Percentiles rank a stretch among this genome's conserved stretches.
These are phyloP conservation scores for Fusarium lateritium DNA, from an alignment of 2,329 filamentous ascomycete genomes.

Conservation along the genomic window DNA sequence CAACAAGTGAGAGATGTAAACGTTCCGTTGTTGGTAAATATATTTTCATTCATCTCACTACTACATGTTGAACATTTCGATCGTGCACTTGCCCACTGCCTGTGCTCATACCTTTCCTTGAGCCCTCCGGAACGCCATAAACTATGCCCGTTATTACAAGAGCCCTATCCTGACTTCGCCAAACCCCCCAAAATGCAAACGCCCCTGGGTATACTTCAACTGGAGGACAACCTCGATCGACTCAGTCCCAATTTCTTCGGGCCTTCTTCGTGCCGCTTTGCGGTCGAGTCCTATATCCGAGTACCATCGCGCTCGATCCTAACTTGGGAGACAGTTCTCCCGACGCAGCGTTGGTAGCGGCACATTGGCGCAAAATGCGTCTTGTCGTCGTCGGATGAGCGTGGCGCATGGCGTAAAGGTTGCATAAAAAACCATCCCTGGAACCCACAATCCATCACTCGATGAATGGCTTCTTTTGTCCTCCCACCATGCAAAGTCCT, in stretches of 20 bases:
- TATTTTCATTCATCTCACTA: constrained; percentile 35
- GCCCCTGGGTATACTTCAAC: constrained; percentile 47
- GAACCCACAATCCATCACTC: constrained; percentile 59
- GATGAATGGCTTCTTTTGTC: constrained; percentile 76
- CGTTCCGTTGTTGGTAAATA: constrained; percentile 16
- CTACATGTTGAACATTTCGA: constrained; percentile 23
- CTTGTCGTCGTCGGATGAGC: constrained; percentile 23
- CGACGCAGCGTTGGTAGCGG: constrained; percentile 37
- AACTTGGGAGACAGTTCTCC: constrained; percentile 35
- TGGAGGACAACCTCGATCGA: constrained; percentile 22
- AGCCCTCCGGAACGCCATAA: constrained; percentile 47
- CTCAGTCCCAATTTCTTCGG: constrained; percentile 13
- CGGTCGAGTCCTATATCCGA: constrained; percentile 22
- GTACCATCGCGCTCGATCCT: constrained; percentile 25
- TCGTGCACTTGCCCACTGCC: constrained; percentile 51
- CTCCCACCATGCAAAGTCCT: constrained; percentile 74
- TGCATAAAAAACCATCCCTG: constrained; percentile 32
- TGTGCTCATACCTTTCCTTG: constrained; percentile 39
- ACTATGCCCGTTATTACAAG: constrained; percentile 42
- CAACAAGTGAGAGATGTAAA: not conserved
- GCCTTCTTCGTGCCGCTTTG: constrained; percentile 10
- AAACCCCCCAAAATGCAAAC: constrained; percentile 45
- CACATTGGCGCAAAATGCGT: constrained; percentile 29
- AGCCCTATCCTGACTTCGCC: constrained; percentile 37
- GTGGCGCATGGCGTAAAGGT: constrained; percentile 26